Base-by-base conservation (phyloP, 345 rosid genomes). In the Populus nigra region DNA sequence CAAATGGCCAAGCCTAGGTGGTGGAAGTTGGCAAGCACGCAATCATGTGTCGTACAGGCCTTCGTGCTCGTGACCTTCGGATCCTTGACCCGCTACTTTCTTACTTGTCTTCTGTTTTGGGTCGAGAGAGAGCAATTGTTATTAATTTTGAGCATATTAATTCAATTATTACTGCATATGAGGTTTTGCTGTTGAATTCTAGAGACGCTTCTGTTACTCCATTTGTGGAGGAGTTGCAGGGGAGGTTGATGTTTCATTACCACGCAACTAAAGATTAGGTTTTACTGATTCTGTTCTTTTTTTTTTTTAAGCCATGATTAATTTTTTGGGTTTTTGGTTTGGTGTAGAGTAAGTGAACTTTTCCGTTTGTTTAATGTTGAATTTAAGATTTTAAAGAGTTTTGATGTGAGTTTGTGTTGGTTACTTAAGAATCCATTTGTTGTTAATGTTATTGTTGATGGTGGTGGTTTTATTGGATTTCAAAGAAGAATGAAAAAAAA, bases 1-100 rank as follows among this genome's bases (percentile, higher is more conserved):
- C 90, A 45, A 85, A 89, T 3, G 93, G 94, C 6, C 6, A 87
- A 76, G 73, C 89, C 33, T 80, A 84, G 71, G 86, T 84, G 9
- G 85, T 80, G 72, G 96, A 91, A 71, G 96, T 83, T 12, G 98
- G 96, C 0, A 96, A 96, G 84, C 96, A 96, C 79, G 73, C 87
- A 13, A 91, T 93, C 87, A 96, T 96, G 99, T 91, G 94, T 65
- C 98, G 91, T 2, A 93, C 98, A 15, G 94, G 98, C n/a, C 83
- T 93, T 6, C 98, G 97, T n/a, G 94, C 92, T 18, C 89, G 98
- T 15, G 98, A 96, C 83, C 96, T 95, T 35, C 89, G 98, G 83
- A 91, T 91, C 53, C 90, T 95, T 15, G 98, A 95, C 88, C 99
- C 99, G 20, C 84, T 90, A 7, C 90, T 95, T 35, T 92, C 99